Conservation (phyloP, 1,284 basidiomycete species). For the Tremellales sp. region DNA sequence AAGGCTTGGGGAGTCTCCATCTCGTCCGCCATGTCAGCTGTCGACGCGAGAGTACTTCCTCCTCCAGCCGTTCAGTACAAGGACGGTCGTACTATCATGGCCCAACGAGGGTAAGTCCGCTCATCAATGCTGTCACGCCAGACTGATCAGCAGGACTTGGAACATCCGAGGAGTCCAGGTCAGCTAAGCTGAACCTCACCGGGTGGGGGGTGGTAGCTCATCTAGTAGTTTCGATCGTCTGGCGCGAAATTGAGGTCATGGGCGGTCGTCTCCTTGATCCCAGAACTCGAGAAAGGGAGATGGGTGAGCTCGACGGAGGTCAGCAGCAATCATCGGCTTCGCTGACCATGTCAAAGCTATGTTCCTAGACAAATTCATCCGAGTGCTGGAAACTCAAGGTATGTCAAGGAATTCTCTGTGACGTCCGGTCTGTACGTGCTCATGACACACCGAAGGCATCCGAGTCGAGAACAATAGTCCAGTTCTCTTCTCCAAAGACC, state of each 20-base stretch:
- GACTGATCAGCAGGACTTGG: constrained; percentile 16
- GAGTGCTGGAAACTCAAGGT: no score
- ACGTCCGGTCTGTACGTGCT: no score
- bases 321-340: no score
- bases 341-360: no score
- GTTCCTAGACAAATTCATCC: no score
- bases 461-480: no score
- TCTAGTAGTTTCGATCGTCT: constrained; percentile 36
- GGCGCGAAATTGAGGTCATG: constrained; percentile 43
- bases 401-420: no score
- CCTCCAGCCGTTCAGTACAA: constrained; percentile 41
- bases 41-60: constrained; percentile 44
- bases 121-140: neutral
- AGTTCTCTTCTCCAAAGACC: no score
- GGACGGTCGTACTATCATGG: constrained; percentile 24
- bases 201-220: neutral
- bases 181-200: constrained; percentile 2
- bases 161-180: constrained; percentile 26
- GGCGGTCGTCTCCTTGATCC: constrained; percentile 40
- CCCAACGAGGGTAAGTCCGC: constrained; percentile 22
- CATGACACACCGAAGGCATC: no score
- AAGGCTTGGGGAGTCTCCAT: constrained; percentile 49
- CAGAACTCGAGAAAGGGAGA: constrained; percentile 13
- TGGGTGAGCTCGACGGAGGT: constrained; percentile 6
- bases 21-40: constrained; percentile 31